A percentile compares a stretch with the other conserved stretches of the same genome.
phyloP scores from a whole-genome alignment of 2,329 filamentous ascomycete genomes.

The Penicillium rolfsii region DNA sequence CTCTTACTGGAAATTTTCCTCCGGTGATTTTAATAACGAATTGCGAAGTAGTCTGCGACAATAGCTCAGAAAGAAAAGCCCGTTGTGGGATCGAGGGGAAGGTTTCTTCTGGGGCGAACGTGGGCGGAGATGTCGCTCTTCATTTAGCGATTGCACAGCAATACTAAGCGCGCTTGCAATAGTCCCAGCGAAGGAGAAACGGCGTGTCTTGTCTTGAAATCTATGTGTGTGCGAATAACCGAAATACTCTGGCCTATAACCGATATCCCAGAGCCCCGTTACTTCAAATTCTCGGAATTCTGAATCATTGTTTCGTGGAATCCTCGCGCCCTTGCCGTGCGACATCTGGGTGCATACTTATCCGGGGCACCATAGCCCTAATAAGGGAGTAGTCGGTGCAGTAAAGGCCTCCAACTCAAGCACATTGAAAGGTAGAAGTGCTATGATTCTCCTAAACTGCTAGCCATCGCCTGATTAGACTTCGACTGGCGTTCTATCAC shows the following conservation, averaged over 20 bases:
- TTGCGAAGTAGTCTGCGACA: too few species aligned
- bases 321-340: conserved; percentile 5
- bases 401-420: too few species aligned
- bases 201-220: neutral
- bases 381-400: too few species aligned
- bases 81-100: neutral
- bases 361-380: too few species aligned
- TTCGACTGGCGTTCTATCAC: conserved; percentile 10
- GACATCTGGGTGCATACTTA: neutral
- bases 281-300: neutral
- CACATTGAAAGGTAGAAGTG: too few species aligned
- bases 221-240: neutral
- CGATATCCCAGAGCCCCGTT: neutral
- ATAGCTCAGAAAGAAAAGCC: neutral
- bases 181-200: neutral
- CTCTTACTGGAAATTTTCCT: neutral
- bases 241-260: neutral
- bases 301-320: neutral
- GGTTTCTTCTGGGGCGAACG: neutral
- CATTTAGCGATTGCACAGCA: neutral
- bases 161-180: neutral
- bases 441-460: conserved; percentile 5
- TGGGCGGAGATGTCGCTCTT: neutral
- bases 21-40: neutral
- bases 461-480: conserved; percentile 11